Percentiles rank a stretch among this genome's conserved stretches.
Evolutionary conservation across 164 flowering plant genomes (phyloP).

Genomic region (Magnolia sinica): DNA sequence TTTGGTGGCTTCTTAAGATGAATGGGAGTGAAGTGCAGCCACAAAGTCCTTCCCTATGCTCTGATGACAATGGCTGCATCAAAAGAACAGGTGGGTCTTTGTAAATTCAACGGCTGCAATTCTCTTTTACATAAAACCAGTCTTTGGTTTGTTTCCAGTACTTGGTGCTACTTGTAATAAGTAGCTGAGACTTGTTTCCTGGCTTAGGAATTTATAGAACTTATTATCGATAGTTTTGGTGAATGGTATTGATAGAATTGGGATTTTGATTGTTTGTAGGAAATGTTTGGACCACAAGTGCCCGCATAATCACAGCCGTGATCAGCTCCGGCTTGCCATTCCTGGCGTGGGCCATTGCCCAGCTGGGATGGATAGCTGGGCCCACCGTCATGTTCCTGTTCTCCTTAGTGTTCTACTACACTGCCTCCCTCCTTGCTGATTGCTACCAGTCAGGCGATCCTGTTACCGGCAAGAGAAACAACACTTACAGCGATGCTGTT

Average conservation of each 20-base stretch:
- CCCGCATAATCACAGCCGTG: slow-evolving; percentile 64
- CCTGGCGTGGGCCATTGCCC: slow-evolving; percentile 64
- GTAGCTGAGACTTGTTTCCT: too few species aligned
- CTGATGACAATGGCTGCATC: slow-evolving; percentile 47
- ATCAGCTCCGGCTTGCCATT: slow-evolving; percentile 67
- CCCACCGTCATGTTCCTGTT: slow-evolving; percentile 52
- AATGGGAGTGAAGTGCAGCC: slow-evolving; percentile 12
- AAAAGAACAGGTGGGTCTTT: slow-evolving; percentile 37
- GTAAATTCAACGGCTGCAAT: too few species aligned
- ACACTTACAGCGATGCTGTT: slow-evolving; percentile 63
- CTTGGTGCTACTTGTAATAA: too few species aligned
- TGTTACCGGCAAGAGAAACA: slow-evolving; percentile 48
- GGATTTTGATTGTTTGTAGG: slow-evolving; percentile 26
- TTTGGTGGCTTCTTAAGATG: not conserved
- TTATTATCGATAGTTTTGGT: too few species aligned
- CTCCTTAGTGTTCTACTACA: slow-evolving; percentile 49
- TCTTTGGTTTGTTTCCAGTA: too few species aligned
- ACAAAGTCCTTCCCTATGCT: slow-evolving; percentile 22
- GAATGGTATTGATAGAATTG: not conserved
- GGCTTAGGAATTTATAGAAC: too few species aligned
- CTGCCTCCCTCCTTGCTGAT: slow-evolving; percentile 46
- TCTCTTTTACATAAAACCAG: too few species aligned
- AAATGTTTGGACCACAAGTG: slow-evolving; percentile 56
- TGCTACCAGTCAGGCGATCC: slow-evolving; percentile 61
- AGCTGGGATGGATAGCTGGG: slow-evolving; percentile 71